These are phyloP conservation scores for Mucor racemosus DNA, from an alignment of 371 early-diverging fungal genomes.

Conservation along the genomic window DNA sequence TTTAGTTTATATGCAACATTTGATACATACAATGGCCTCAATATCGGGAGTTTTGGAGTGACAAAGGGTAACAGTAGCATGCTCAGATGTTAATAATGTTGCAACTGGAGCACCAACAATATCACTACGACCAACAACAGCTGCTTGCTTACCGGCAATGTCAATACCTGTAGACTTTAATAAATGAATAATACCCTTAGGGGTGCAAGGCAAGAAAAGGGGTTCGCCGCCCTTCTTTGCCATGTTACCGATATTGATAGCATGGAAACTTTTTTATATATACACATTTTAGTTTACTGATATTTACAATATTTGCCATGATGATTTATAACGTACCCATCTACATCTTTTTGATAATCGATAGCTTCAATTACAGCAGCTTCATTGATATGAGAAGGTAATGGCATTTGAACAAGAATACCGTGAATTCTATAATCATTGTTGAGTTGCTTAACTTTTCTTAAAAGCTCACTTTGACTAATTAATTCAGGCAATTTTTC, in stretches of 20 bases:
- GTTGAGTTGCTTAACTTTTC: conserved; percentile 70
- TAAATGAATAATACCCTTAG: conserved; percentile 88
- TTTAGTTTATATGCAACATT: no score
- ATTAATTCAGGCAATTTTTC: conserved; percentile 56
- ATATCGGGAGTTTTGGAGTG: conserved; percentile 86
- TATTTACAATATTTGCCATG: neutral
- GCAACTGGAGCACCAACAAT: conserved; percentile 94
- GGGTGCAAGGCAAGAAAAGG: conserved; percentile 92
- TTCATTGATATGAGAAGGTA: conserved; percentile 86
- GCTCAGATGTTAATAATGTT: conserved; percentile 72
- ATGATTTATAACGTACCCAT: conserved; percentile 69
- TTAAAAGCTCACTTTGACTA: conserved; percentile 57
- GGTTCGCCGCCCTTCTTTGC: conserved; percentile 79
- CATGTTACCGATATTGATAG: conserved; percentile 88
- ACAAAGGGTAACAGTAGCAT: conserved; percentile 93
- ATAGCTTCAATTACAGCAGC: conserved; percentile 82
- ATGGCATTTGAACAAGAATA: conserved; percentile 93
- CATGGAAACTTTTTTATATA: conserved; percentile 84
- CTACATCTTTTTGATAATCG: conserved; percentile 89
- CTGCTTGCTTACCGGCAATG: conserved; percentile 59
- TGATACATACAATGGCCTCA: conserved; percentile 61
- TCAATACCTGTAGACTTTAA: conserved; percentile 62
- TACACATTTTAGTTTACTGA: neutral
- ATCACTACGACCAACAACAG: conserved; percentile 93
- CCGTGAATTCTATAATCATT: conserved; percentile 83